Evolutionary conservation across 495 filamentous ascomycete species (phyloP).

Genomic region (Rostrohypoxylon terebratum): DNA sequence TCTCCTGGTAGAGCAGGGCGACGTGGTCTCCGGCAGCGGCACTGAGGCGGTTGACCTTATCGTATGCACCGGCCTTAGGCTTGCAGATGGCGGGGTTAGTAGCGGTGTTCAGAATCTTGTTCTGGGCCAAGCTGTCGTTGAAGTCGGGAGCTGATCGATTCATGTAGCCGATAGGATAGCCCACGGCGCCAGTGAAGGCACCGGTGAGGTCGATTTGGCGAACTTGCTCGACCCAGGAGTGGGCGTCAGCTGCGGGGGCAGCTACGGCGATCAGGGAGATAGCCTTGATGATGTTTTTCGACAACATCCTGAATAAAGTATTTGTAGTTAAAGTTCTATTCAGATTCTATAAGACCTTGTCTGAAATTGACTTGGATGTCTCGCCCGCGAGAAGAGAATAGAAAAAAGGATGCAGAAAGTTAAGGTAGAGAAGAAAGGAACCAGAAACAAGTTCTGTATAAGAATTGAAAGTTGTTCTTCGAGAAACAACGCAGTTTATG

Average conservation of each 20-base stretch:
- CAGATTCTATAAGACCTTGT: constrained; percentile 9
- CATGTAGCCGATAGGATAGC: constrained; percentile 74
- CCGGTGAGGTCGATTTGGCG: constrained; percentile 77
- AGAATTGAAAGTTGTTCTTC: constrained; percentile 10
- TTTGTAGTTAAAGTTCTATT: constrained; percentile 1
- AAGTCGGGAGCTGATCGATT: constrained; percentile 62
- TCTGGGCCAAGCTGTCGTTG: constrained; percentile 58
- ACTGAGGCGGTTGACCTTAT: constrained; percentile 69
- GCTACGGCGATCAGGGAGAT: constrained; percentile 54
- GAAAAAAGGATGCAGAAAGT: constrained; percentile 14
- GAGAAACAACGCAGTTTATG: constrained; percentile 5
- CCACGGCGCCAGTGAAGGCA: constrained; percentile 73
- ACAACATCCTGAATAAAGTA: constrained; percentile 27
- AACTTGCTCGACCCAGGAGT: constrained; percentile 84
- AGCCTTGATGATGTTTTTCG: constrained; percentile 35
- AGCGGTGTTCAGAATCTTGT: constrained; percentile 56
- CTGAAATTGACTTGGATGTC: constrained; percentile 37
- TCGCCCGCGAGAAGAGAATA: constrained; percentile 40
- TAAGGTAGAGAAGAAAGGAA: not conserved
- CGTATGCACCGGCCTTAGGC: constrained; percentile 64
- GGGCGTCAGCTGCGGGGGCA: constrained; percentile 59
- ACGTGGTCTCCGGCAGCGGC: constrained; percentile 75
- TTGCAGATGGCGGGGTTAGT: constrained; percentile 57
- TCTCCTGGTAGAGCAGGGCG: constrained; percentile 82
- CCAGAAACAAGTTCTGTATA: constrained; percentile 3